Evolutionary conservation across 1,284 basidiomycete species (phyloP).

Genomic region (Rhizoctonia solani): DNA sequence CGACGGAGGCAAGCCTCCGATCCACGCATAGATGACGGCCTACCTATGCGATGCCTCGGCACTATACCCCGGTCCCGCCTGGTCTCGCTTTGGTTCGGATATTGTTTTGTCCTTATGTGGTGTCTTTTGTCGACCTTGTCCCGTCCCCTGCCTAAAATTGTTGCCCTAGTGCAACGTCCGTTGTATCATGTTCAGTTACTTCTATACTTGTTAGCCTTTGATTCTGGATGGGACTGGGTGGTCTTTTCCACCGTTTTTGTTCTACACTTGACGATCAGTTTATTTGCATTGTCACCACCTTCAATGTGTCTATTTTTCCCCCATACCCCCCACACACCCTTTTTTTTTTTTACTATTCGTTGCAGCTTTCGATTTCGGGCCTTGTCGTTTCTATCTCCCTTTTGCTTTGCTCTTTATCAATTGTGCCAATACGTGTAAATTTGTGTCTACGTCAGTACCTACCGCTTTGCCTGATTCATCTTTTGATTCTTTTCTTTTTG

Average conservation of each 20-base stretch:
- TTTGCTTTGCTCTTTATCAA: constrained; percentile 12
- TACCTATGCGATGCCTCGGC: constrained; percentile 9
- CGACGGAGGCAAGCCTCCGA: constrained; percentile 28
- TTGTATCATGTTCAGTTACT: constrained; percentile 10
- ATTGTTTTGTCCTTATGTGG: background rate
- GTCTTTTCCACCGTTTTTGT: constrained; percentile 29
- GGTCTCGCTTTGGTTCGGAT: background rate
- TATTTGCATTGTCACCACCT: constrained; percentile 31
- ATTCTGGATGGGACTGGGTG: constrained; percentile 26
- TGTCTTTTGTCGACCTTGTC: background rate
- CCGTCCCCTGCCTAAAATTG: background rate
- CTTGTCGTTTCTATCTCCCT: constrained; percentile 7
- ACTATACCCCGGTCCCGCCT: constrained; percentile 27
- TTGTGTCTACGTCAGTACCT: constrained; percentile 4
- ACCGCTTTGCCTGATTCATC: constrained; percentile 11
- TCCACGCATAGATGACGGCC: constrained; percentile 13
- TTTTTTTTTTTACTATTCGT: constrained; percentile 3
- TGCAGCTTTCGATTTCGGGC: background rate
- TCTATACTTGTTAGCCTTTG: constrained; percentile 13
- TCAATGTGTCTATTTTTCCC: constrained; percentile 35
- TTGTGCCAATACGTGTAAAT: constrained; percentile 32
- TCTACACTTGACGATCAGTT: constrained; percentile 13
- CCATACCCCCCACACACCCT: constrained; percentile 33
- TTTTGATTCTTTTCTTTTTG: background rate
- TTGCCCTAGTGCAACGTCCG: constrained; percentile 15